Percentiles rank a stretch among this genome's conserved stretches.
These are phyloP conservation scores for Hanseniaspora taiwanica DNA, from an alignment of 805 yeast genomes.

Conservation along the genomic window DNA sequence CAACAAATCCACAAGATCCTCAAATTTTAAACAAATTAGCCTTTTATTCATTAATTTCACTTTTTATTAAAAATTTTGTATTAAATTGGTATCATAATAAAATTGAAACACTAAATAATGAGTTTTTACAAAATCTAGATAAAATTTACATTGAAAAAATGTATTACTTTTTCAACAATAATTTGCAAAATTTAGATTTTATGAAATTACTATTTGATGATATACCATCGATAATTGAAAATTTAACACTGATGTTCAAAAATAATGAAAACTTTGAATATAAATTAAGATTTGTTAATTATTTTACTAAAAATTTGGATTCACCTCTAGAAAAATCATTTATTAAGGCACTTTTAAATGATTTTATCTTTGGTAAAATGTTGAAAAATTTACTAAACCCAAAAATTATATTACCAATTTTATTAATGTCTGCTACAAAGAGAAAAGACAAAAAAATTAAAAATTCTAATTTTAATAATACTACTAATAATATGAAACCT, in stretches of 20 bases:
- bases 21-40: background rate
- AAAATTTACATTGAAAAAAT: background rate
- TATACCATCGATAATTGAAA: background rate
- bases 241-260: background rate
- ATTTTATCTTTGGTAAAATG: constrained; percentile 15
- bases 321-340: constrained; percentile 16
- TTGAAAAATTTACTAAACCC: constrained; percentile 18
- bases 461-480: background rate
- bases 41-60: background rate
- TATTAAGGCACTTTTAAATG: constrained; percentile 12
- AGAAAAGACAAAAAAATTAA: background rate
- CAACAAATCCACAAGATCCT: background rate
- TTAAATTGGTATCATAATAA: background rate
- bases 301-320: background rate
- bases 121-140: background rate
- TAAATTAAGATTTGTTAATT: background rate
- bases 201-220: background rate
- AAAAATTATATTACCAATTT: constrained; percentile 10
- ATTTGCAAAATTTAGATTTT: background rate
- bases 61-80: background rate
- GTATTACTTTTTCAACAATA: background rate
- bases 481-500: too few species aligned
- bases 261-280: background rate
- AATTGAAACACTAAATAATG: background rate
- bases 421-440: background rate